Percentiles rank a stretch among this genome's conserved stretches.
Conservation (phyloP, 176 grass and related monocot species). For the Aegilops tauschii region DNA sequence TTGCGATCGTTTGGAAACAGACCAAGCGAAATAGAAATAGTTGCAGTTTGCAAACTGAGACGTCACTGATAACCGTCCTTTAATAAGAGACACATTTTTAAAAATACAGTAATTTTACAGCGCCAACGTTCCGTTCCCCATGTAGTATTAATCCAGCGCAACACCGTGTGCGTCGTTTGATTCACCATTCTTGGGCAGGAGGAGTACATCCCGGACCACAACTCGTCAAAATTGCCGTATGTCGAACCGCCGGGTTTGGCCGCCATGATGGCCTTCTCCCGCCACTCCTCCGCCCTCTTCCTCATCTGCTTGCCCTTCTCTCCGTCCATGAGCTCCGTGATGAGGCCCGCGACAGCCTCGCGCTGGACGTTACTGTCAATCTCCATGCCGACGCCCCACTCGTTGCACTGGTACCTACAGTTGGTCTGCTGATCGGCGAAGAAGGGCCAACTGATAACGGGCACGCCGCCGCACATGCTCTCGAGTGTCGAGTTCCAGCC, state of each 20-base stretch:
- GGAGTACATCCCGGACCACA: neutral
- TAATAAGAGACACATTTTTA: neutral
- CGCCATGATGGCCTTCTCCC: neutral
- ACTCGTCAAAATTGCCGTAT: neutral
- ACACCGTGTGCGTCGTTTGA: neutral
- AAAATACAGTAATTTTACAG: neutral
- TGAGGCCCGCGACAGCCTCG: slow-evolving; percentile 43
- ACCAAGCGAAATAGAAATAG: no score
- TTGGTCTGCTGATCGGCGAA: slow-evolving; percentile 29
- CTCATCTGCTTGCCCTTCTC: neutral
- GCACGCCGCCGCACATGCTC: no score
- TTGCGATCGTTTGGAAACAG: no score
- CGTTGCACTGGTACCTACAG: slow-evolving; percentile 56
- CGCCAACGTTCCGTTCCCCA: no score
- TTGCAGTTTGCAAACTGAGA: no score
- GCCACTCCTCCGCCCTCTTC: neutral
- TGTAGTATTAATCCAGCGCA: no score
- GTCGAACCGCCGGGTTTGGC: neutral
- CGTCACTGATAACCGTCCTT: no score
- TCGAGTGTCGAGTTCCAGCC: no score
- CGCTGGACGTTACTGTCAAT: slow-evolving; percentile 60
- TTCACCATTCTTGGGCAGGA: neutral
- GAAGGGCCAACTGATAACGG: no score
- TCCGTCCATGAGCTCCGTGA: slow-evolving; percentile 29
- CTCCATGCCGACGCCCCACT: slow-evolving; percentile 74